A percentile compares a stretch with the other conserved stretches of the same genome.
Conservation (phyloP, 208 protist genomes). For the Trypanosoma cruzi region DNA sequence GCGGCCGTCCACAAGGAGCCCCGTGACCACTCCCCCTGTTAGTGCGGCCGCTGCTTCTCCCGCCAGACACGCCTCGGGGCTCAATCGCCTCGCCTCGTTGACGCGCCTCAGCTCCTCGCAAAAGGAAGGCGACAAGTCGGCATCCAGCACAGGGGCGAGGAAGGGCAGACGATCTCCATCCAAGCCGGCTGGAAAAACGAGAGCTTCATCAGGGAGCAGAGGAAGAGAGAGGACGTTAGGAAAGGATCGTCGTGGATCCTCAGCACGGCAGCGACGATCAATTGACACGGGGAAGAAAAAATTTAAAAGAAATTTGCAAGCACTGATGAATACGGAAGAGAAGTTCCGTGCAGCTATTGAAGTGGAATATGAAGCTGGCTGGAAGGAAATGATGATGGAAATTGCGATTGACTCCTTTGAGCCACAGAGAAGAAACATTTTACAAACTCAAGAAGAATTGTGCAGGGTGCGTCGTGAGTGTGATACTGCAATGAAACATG, state of each 20-base stretch:
- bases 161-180: background rate
- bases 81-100: background rate
- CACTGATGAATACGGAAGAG: slow-evolving; percentile 18
- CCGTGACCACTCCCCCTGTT: background rate
- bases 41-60: background rate
- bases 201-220: background rate
- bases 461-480: slow-evolving; percentile 23
- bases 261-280: background rate
- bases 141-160: background rate
- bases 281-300: background rate
- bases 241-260: background rate
- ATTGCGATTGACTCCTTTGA: slow-evolving; percentile 39
- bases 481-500: slow-evolving; percentile 30
- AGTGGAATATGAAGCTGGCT: slow-evolving; percentile 26
- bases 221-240: background rate
- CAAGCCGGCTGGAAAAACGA: background rate
- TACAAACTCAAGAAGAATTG: slow-evolving; percentile 30
- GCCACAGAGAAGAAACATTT: slow-evolving; percentile 41
- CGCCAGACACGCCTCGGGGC: background rate
- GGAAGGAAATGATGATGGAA: slow-evolving; percentile 26
- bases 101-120: background rate
- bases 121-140: background rate
- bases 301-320: background rate
- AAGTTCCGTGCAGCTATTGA: slow-evolving; percentile 24
- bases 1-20: background rate